Evolutionary conservation across 2,329 filamentous ascomycete species (phyloP), one percentile per base, ranked within the genome.

Genomic region (Exophiala spinifera): DNA sequence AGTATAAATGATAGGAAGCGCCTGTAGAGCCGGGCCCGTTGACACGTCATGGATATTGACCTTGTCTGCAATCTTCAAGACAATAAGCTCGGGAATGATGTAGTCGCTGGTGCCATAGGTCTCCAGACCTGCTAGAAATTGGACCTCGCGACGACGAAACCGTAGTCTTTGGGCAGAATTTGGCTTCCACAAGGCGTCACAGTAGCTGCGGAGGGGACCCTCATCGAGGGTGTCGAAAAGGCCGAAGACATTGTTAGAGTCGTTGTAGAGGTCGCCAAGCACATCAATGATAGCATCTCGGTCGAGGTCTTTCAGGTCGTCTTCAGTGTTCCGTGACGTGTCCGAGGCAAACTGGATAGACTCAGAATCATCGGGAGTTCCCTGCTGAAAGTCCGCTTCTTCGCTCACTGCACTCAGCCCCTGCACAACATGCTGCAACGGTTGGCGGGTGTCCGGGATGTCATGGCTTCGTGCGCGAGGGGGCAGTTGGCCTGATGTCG

Each of bases 1-100:
- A 33, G 69, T 66, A 51, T 76, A 66, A 4, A 79, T 52, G 17
- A 76, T 62, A 2, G 69, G 65, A 39, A 68, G 67, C 8, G 70
- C 71, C 7, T 63, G 67, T 63, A 70, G 75, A 14, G 56, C 13
- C 8, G 28, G 28, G 42, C 61, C 34, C 31, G 63, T 10, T 19
- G 51, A 44, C 51, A 55, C 45, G 14, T 51, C 45, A 4, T 58
- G 56, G 13, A 61, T 56, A 3, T 64, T 46, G 19, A 63, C 33
- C n/a, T 62, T 57, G 1, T 64, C 63, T 11, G 66, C 62, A 13
- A 77, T 58, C 40, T 66, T 61, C 10, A 56, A 51, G 28, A 68
- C 55, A 25, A 75, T 62, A 7, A 65, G 55, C 1, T 60, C 50
- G 3, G 64, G 60, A 39, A 70, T 64, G 34, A 79, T 71, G 43